Percentiles rank a stretch among this genome's conserved stretches.
phyloP scores from a whole-genome alignment of 441 rosid genomes.

The Adansonia madagascariensis region DNA sequence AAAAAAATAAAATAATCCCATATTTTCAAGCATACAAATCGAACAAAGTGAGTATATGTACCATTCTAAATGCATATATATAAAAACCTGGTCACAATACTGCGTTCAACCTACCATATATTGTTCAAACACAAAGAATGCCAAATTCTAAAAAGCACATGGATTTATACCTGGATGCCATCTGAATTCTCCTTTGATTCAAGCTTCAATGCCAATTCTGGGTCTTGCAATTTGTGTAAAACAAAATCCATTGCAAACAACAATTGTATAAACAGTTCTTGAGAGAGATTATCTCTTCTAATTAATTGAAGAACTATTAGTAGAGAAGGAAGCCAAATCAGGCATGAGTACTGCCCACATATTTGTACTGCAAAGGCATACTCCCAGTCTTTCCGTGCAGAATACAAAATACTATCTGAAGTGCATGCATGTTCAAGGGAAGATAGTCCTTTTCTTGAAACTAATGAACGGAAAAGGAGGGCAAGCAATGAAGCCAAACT shows the following conservation, averaged over 20 bases:
- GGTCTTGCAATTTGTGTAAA: slow-evolving; percentile 74
- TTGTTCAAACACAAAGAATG: neutral
- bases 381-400: slow-evolving; percentile 76
- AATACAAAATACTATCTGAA: slow-evolving; percentile 43
- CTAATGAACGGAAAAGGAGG: slow-evolving; percentile 72
- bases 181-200: slow-evolving; percentile 63
- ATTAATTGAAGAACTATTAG: slow-evolving; percentile 61
- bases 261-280: slow-evolving; percentile 50
- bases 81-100: neutral
- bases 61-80: neutral
- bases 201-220: slow-evolving; percentile 69
- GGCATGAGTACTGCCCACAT: slow-evolving; percentile 79
- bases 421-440: slow-evolving; percentile 38
- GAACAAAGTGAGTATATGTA: neutral
- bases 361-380: slow-evolving; percentile 75
- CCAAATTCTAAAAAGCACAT: slow-evolving; percentile 26
- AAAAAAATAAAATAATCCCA: neutral
- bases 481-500: slow-evolving; percentile 81
- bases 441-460: slow-evolving; percentile 58
- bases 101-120: neutral
- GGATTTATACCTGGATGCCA: slow-evolving; percentile 69
- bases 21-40: neutral
- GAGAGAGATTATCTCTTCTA: slow-evolving; percentile 42
- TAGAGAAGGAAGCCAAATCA: slow-evolving; percentile 87
- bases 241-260: slow-evolving; percentile 64